Evolutionary conservation across 352 stramenopile species (phyloP).

Genomic region (Pythium phragmitis): DNA sequence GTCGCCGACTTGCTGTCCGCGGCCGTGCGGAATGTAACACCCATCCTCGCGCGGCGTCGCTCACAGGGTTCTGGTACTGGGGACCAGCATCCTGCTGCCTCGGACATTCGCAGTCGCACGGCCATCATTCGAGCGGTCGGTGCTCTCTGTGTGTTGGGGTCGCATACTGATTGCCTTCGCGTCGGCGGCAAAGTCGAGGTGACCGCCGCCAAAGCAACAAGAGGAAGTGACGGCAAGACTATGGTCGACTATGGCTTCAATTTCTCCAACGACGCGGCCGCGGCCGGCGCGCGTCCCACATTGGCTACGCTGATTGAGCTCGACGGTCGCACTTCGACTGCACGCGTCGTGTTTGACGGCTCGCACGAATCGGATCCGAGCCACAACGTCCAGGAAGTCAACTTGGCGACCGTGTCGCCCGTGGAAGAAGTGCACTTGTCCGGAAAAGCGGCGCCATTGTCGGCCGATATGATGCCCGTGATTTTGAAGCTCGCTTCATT

Average conservation of each 20-base stretch:
- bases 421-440: conserved; percentile 79
- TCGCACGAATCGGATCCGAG: conserved; percentile 69
- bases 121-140: conserved; percentile 80
- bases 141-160: conserved; percentile 79
- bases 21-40: conserved; percentile 73
- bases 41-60: conserved; percentile 37
- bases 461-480: conserved; percentile 77
- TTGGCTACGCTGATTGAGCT: conserved; percentile 78
- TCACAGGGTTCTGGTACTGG: neutral
- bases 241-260: conserved; percentile 55
- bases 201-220: conserved; percentile 43
- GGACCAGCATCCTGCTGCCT: conserved; percentile 21
- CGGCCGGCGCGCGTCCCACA: conserved; percentile 33
- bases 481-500: conserved; percentile 81
- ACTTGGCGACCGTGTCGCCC: conserved; percentile 57
- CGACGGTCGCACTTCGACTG: conserved; percentile 54
- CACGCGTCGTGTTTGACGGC: conserved; percentile 77
- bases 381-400: conserved; percentile 85
- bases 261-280: conserved; percentile 28
- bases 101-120: conserved; percentile 63
- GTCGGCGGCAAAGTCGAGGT: conserved; percentile 79
- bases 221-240: conserved; percentile 22
- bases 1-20: conserved; percentile 68
- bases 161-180: conserved; percentile 81
- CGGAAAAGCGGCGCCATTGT: conserved; percentile 43